Percentiles rank a stretch among this genome's conserved stretches.
Conservation (phyloP, 345 rosid species). For the Clausena lansium region DNA sequence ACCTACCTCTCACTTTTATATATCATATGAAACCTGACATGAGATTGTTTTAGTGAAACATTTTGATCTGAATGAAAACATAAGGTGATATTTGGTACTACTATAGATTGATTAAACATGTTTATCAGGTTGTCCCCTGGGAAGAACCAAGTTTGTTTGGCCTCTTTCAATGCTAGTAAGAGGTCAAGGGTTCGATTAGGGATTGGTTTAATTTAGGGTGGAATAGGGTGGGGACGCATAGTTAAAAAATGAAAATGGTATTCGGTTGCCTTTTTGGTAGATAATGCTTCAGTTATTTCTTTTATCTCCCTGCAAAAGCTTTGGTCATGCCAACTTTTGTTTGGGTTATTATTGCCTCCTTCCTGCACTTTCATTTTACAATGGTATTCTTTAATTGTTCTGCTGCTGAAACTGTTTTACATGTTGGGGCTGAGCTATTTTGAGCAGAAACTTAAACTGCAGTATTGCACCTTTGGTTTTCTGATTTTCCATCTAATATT, state of each 20-base stretch:
- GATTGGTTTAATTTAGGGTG: not conserved
- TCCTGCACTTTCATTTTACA: not conserved
- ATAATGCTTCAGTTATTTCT: slow-evolving; percentile 1
- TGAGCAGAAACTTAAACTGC: not conserved
- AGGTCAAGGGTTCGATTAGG: not conserved
- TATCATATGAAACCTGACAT: not conserved
- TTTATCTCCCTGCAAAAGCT: not conserved
- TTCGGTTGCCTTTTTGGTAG: not conserved
- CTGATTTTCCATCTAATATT: not conserved
- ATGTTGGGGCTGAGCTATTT: not conserved
- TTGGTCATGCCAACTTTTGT: not conserved
- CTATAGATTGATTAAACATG: not conserved
- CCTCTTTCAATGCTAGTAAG: not conserved
- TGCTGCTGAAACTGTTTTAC: not conserved
- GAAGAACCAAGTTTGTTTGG: not conserved
- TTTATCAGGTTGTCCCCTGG: not conserved
- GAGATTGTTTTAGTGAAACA: not conserved
- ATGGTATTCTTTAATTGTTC: not conserved
- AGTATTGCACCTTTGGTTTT: not conserved
- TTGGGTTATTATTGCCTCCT: not conserved
- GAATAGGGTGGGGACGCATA: not conserved
- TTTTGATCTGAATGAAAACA: not conserved
- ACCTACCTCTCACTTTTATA: not conserved
- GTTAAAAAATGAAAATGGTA: not conserved
- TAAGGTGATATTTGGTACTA: not conserved